Evolutionary conservation across 306 rosid species (phyloP).

Genomic region (Trifolium dubium): DNA sequence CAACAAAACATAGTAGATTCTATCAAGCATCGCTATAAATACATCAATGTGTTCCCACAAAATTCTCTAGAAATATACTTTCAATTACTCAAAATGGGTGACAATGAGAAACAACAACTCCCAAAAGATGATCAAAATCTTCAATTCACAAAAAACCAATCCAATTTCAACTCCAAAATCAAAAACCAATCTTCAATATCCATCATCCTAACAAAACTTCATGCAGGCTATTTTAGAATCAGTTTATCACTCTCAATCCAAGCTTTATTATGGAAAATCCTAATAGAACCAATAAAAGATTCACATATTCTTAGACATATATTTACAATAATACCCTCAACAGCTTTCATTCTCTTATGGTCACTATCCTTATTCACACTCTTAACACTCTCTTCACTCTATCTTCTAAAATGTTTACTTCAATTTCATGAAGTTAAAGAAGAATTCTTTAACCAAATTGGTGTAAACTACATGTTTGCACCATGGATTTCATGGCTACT

Average conservation of each 20-base stretch:
- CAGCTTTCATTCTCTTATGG: conserved; percentile 51
- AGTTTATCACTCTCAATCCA: conserved; percentile 57
- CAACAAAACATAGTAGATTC: no score
- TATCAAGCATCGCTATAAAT: conserved; percentile 35
- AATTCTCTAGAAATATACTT: neutral
- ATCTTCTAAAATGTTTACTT: conserved; percentile 51
- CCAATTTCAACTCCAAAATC: conserved; percentile 30
- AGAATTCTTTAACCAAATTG: conserved; percentile 54
- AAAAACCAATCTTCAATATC: conserved; percentile 28
- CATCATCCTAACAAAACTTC: conserved; percentile 44
- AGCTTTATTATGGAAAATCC: conserved; percentile 57
- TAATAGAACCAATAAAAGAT: conserved; percentile 46
- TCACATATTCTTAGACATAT: conserved; percentile 40
- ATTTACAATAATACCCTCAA: conserved; percentile 48
- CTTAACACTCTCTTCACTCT: conserved; percentile 49
- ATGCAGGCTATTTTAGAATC: conserved; percentile 70
- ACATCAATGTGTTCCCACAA: neutral
- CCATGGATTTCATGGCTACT: conserved; percentile 66
- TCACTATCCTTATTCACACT: conserved; percentile 46
- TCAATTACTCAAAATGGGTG: conserved; percentile 4
- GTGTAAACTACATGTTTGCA: conserved; percentile 57
- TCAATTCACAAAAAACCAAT: conserved; percentile 9
- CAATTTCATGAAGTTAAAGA: conserved; percentile 51
- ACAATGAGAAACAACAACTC: conserved; percentile 28
- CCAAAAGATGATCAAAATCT: conserved; percentile 17